A percentile compares a stretch with the other conserved stretches of the same genome.
These are phyloP conservation scores for Neurospora pannonica DNA, from an alignment of 495 filamentous ascomycete genomes.

Conservation along the genomic window DNA sequence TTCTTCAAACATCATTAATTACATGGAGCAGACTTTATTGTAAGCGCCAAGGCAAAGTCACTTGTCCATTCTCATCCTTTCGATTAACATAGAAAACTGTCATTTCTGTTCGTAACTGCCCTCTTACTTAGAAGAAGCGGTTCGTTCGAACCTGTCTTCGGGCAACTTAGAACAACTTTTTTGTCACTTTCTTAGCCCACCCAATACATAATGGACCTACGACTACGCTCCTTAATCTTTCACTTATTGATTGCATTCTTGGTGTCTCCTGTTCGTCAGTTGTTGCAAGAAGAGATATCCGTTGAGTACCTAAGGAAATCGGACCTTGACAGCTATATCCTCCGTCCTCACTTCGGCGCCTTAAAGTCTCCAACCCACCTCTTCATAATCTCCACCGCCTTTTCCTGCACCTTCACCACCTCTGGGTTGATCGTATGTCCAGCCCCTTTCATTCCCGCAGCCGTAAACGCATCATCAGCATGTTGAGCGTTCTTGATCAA, in stretches of 20 bases:
- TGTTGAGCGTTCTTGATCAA: constrained; percentile 49
- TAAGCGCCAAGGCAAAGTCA: neutral
- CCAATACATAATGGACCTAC: neutral
- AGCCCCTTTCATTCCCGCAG: constrained; percentile 24
- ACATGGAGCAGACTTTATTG: neutral
- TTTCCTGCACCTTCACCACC: constrained; percentile 27
- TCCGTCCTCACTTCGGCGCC: neutral
- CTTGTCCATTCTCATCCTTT: neutral
- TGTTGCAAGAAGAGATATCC: neutral
- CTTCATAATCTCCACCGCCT: constrained; percentile 26
- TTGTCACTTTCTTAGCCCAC: neutral
- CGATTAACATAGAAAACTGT: no score
- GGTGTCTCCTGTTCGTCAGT: neutral
- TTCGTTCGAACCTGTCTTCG: neutral
- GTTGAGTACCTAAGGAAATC: neutral
- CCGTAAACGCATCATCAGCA: constrained; percentile 38
- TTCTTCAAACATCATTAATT: neutral
- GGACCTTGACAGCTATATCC: neutral
- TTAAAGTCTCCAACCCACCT: constrained; percentile 39
- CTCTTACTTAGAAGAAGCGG: neutral
- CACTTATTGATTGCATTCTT: neutral
- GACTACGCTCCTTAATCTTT: no score
- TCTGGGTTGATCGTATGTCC: constrained; percentile 29
- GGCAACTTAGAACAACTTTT: neutral
- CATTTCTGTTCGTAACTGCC: neutral